phyloP scores from a whole-genome alignment of 2,329 filamentous ascomycete genomes.

The Aspergillus sp. region DNA sequence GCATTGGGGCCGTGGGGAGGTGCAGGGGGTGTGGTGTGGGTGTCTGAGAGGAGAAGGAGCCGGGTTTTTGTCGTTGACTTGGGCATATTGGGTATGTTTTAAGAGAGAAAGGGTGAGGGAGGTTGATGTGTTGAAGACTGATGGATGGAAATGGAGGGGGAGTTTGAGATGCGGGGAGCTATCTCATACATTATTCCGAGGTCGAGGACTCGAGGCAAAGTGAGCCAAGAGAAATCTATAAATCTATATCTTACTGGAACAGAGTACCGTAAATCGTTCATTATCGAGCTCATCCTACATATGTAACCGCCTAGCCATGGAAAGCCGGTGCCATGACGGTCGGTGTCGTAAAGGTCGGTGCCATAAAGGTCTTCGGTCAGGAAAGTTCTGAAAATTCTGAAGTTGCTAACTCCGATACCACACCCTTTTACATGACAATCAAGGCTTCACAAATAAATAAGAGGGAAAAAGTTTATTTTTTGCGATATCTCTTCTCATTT shows the following conservation, averaged over 20 bases:
- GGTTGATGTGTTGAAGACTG: background rate
- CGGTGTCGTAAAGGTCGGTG: background rate
- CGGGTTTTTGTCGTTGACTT: slow-evolving; percentile 38
- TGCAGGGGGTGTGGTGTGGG: slow-evolving; percentile 35
- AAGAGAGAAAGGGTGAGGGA: background rate
- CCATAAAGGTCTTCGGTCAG: background rate
- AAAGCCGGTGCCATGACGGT: background rate
- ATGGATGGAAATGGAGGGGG: background rate
- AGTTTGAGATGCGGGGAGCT: background rate
- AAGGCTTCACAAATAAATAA: slow-evolving; percentile 12
- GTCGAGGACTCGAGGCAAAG: background rate
- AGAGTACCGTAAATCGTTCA: slow-evolving; percentile 1
- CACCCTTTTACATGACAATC: slow-evolving; percentile 16
- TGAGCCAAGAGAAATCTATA: background rate
- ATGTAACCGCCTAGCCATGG: background rate
- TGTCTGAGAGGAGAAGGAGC: slow-evolving; percentile 46
- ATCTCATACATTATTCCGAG: background rate
- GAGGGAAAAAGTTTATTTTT: slow-evolving; percentile 14
- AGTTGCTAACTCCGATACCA: slow-evolving; percentile 17
- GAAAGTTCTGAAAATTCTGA: background rate
- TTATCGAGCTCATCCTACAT: slow-evolving; percentile 4
- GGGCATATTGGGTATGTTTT: background rate
- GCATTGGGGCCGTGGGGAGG: slow-evolving; percentile 15
- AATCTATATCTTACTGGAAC: background rate
- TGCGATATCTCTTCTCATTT: slow-evolving; percentile 16